Base-by-base conservation (phyloP, 2,329 filamentous ascomycete species). In the Alternaria hordeiaustralica region DNA sequence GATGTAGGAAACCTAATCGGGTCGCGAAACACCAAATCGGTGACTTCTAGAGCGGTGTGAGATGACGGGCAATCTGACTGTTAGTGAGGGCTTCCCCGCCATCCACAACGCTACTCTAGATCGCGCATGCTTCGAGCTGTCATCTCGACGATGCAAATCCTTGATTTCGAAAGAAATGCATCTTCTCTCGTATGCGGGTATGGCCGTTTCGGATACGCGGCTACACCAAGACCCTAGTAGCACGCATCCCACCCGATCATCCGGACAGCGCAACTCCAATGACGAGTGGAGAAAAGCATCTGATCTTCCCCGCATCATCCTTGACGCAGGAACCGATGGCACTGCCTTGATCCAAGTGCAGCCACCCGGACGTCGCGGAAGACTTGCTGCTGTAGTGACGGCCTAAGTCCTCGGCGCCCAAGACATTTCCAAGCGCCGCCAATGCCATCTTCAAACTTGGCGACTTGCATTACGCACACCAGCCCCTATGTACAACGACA, bases 381-480 rank as follows among this genome's bases (percentile, higher is more conserved):
- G 30, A 43, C 30, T 44, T 57, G 15, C 47, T 23, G 30, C n/a
- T 9, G 58, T 47, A 7, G 20, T 25, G 18, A 33, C 41, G 44
- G 33, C 21, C 55, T 44, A 56, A 25, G 58, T 15, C 13, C 53
- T 61, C 54, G 53, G 58, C 58, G 58, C 58, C 58, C 47, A 57
- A 30, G 45, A 30, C 13, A 18, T 21, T 25, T 56, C 63, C 65
- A 67, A 67, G 65, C 53, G 53, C 12, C 55, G 65, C 65, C 66
- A 65, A 67, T 49, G 53, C 50, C 54, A 49, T 23, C 55, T 36
- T n/a, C 15, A 25, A 43, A 55, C 66, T 69, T 69, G 66, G 66
- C 65, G 57, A 60, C 30, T 60, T 33, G 54, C 60, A 67, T 67
- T 63, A 65, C 62, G 66, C 60, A 63, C 36, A 50, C 33, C 55